phyloP scores from a whole-genome alignment of 2,329 filamentous ascomycete species.

The Onygena corvina region DNA sequence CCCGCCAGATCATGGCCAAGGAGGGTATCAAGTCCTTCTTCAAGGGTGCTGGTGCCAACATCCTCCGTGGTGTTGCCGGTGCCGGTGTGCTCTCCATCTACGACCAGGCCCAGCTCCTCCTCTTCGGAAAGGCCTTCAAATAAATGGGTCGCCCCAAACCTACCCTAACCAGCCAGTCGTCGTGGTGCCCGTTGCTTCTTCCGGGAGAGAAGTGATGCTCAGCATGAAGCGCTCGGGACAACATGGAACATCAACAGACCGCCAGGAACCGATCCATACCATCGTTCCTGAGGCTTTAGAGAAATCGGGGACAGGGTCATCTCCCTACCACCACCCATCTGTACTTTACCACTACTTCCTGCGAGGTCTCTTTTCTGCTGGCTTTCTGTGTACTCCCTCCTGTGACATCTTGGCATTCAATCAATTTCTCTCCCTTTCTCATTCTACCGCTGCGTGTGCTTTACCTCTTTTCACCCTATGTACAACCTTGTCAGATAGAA shows the following conservation, averaged over 20 bases:
- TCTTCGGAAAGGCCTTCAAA: slow-evolving; percentile 99
- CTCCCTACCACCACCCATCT: slow-evolving; percentile 34
- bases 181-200: slow-evolving; percentile 17
- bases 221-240: neutral
- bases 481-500: slow-evolving; percentile 12
- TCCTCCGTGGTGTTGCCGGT: slow-evolving; percentile 99
- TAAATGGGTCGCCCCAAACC: slow-evolving; percentile 23
- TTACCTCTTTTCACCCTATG: neutral
- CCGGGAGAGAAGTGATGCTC: slow-evolving; percentile 16
- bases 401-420: slow-evolving; percentile 16
- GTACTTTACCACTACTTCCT: slow-evolving; percentile 36
- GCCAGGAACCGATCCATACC: slow-evolving; percentile 9
- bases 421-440: slow-evolving; percentile 10
- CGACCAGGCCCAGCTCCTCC: slow-evolving; percentile 96
- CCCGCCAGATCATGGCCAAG: slow-evolving; percentile 86
- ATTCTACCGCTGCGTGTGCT: slow-evolving; percentile 8
- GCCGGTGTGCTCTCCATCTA: slow-evolving; percentile 99
- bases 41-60: slow-evolving; percentile 99
- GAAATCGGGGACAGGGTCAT: slow-evolving; percentile 28
- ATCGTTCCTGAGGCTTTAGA: slow-evolving; percentile 35
- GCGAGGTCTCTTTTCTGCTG: slow-evolving; percentile 30
- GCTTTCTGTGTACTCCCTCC: slow-evolving; percentile 14
- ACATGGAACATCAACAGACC: slow-evolving; percentile 1
- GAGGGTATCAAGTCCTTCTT: slow-evolving; percentile 98
- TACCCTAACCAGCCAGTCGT: slow-evolving; percentile 18